Evolutionary conservation across 129 eudicot genomes (phyloP).

Genomic region (Helianthus tuberosus): DNA sequence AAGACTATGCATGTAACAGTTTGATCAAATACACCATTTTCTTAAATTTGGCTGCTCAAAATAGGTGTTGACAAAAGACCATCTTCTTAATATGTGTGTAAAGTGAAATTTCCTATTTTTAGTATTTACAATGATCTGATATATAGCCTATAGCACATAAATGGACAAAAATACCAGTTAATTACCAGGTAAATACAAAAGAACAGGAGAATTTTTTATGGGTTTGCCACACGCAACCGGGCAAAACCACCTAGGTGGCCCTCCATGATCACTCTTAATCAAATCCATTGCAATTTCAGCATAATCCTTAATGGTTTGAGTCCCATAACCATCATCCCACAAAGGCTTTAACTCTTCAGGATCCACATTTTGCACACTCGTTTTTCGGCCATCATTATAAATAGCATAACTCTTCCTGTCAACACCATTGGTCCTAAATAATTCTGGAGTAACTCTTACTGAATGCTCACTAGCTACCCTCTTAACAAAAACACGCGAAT

Average conservation of each 20-base stretch:
- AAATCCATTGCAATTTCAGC: constrained; percentile 53
- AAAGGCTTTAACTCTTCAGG: constrained; percentile 50
- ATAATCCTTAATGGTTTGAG: constrained; percentile 67
- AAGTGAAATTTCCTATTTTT: neutral
- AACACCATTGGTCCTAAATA: constrained; percentile 39
- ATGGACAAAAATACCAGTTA: neutral
- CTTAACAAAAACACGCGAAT: constrained; percentile 33
- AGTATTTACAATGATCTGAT: neutral
- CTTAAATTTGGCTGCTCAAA: neutral
- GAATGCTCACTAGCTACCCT: constrained; percentile 42
- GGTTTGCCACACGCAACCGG: constrained; percentile 75
- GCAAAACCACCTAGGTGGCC: constrained; percentile 89
- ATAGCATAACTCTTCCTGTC: constrained; percentile 23
- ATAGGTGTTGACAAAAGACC: neutral
- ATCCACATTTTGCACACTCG: constrained; percentile 5
- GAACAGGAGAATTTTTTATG: constrained; percentile 63
- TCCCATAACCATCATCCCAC: constrained; percentile 94
- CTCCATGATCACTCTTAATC: constrained; percentile 66
- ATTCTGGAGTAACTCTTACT: constrained; percentile 26
- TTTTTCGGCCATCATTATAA: constrained; percentile 12
- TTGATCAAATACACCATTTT: neutral
- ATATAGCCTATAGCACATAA: neutral
- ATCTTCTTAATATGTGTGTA: neutral
- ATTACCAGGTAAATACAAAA: constrained; percentile 87
- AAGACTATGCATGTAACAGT: neutral